Base-by-base conservation (phyloP, 2,329 filamentous ascomycete genomes). In the Microsporum ferrugineum region DNA sequence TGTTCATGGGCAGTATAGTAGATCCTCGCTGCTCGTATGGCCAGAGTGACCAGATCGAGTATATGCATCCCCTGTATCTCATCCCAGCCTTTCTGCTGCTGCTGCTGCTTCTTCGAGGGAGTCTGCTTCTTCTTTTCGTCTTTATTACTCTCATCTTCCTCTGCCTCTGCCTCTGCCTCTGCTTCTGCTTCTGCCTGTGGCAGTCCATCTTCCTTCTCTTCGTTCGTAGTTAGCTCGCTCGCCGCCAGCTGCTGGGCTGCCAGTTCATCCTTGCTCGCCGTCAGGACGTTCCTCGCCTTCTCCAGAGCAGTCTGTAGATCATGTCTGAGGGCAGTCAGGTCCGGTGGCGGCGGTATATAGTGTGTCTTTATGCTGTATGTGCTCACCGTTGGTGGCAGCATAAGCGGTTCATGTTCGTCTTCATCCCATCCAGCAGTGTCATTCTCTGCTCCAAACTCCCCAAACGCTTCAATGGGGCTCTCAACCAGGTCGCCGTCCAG, bases 371-470 rank as follows among this genome's bases (percentile, higher is more conserved):
- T 85, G 66, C 89, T 91, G 74, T 97, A 99, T 2, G 94, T 99
- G 80, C 91, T 96, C 45, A 92, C 90, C 0, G 94, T 99, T 0
- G 94, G 94, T n/a, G 94, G 92, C 2, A 96, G 84, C 84, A 99
- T 92, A 63, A 87, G 82, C 34, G 84, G 82, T 62, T 90, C 88
- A 6, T 78, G 77, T n/a, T 80, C 79, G 5, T 78, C 77, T 29
- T 78, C 76, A 14, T 81, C 79, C 56, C 77, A 80, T 33, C 80
- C 80, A 1, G 75, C 72, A 8, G 77, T 67, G 5, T 76, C 76
- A 5, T 66, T n/a, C 12, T 43, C 39, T 43, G 14, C 61, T 53
- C 65, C 65, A 7, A 64, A 76, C 7, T 66, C 62, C 58, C 63
- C 65, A 5, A 66, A 62, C 49, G 71, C 71, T 8, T 75, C 72